Conservation (phyloP, 257 asterid species). For the Petunia secreta region DNA sequence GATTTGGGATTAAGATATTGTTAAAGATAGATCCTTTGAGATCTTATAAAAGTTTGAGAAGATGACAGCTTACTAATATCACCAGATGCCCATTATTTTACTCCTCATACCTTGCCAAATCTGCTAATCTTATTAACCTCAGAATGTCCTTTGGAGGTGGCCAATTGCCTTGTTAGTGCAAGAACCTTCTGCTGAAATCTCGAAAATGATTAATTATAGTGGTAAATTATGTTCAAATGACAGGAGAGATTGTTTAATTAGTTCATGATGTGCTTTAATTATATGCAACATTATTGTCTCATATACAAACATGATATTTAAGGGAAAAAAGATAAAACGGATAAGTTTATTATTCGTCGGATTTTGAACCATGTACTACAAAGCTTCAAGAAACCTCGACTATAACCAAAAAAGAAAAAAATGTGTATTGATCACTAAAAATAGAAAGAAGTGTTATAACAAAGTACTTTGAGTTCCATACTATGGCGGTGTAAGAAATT, state of each 20-base stretch:
- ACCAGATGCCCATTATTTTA: background rate
- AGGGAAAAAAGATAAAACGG: too few species aligned
- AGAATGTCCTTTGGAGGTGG: conserved; percentile 9
- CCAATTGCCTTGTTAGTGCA: conserved; percentile 2
- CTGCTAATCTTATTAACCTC: background rate
- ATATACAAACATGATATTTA: too few species aligned
- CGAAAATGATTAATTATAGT: background rate
- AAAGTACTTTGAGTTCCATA: background rate
- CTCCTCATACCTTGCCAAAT: background rate
- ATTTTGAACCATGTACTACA: too few species aligned
- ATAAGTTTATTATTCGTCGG: too few species aligned
- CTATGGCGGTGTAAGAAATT: background rate
- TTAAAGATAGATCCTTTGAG: conserved; percentile 21
- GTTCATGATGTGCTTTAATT: background rate
- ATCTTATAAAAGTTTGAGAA: conserved; percentile 25
- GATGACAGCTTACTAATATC: conserved; percentile 23
- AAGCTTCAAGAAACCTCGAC: too few species aligned
- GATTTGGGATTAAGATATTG: conserved; percentile 24
- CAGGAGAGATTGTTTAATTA: too few species aligned
- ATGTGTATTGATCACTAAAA: too few species aligned
- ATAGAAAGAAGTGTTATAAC: background rate
- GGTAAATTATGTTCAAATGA: background rate
- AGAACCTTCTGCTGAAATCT: background rate
- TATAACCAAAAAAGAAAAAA: too few species aligned
- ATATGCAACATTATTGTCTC: background rate